Evolutionary conservation across 1,284 basidiomycete species (phyloP), one percentile per base, ranked within the genome.

Genomic region (Salmacisia buchloeana): DNA sequence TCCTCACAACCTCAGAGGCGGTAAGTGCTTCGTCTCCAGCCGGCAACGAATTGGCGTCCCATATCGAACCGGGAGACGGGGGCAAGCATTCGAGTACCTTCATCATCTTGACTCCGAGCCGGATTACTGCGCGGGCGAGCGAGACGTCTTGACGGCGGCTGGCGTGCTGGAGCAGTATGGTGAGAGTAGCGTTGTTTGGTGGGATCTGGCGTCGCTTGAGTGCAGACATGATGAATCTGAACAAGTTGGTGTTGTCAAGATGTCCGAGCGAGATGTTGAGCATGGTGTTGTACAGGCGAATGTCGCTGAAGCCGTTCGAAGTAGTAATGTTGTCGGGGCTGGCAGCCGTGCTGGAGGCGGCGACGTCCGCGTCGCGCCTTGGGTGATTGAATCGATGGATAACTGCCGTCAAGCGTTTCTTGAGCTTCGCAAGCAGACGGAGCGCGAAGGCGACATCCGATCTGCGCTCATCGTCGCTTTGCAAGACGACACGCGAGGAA

Each of bases 221-320:
- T 9, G 49, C 49, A 13, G 18, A 9, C 49, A 54, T 54, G 49
- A 54, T 31, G 27, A 7, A 10, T 31, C 27, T 27, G 27, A 54
- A 54, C 25, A 54, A 31, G 3, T 18, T 27, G 15, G 34, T 13
- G 49, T 54, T 31, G 49, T 54, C 27, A 15, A 54, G 49, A 18
- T 54, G 13, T 13, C 49, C 49, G 27, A 54, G 27, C 29, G 49
- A 18, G 49, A 54, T 27, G 49, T 33, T 54, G 49, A 54, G 49
- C 27, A 54, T 31, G 49, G 29, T 33, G 29, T 54, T 54, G 49
- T 54, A 54, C 7, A 54, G 25, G 9, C 29, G 25, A 7, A 54
- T 33, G 29, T 54, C 49, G 27, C 29, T 25, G 31, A 7, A 54
- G 9, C 49, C 49, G n/a, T n/a, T n/a, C n/a, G 49, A 33, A 29